phyloP scores from a whole-genome alignment of 345 rosid species.

The Brassica rapa region DNA sequence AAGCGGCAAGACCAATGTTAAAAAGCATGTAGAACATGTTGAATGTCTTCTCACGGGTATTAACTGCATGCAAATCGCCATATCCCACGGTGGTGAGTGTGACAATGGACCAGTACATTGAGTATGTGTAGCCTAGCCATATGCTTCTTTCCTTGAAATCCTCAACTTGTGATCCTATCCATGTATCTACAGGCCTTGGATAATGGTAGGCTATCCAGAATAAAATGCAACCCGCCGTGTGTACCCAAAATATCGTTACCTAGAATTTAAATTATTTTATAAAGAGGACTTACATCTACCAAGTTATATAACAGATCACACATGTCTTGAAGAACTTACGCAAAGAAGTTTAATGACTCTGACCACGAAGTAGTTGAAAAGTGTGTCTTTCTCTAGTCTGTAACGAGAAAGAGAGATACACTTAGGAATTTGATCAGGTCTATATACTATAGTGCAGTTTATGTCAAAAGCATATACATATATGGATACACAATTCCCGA shows the following conservation, averaged over 20 bases:
- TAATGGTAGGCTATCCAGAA: conserved; percentile 73
- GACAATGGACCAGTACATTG: conserved; percentile 91
- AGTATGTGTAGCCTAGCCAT: conserved; percentile 87
- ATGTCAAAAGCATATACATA: neutral
- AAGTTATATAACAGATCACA: neutral
- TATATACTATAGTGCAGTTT: neutral
- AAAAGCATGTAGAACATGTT: conserved; percentile 82
- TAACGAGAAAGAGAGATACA: neutral
- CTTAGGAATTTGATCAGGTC: neutral
- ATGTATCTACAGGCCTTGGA: conserved; percentile 46
- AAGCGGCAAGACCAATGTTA: conserved; percentile 88
- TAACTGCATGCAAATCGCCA: conserved; percentile 81
- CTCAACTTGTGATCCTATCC: conserved; percentile 62
- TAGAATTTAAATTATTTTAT: conserved; percentile 24
- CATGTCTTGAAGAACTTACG: conserved; percentile 47
- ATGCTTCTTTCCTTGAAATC: conserved; percentile 71
- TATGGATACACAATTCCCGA: no score
- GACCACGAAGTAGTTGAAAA: conserved; percentile 68
- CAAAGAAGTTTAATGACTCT: conserved; percentile 63
- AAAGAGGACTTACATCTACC: neutral
- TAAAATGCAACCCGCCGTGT: conserved; percentile 81
- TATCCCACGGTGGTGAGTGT: conserved; percentile 93
- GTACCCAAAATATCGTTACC: conserved; percentile 83
- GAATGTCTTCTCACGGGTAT: conserved; percentile 69
- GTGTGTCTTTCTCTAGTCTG: conserved; percentile 89